A percentile compares a stretch with the other conserved stretches of the same genome.
These are phyloP conservation scores for Pestalotiopsis sp. DNA, from an alignment of 2,329 filamentous ascomycete species.

Conservation along the genomic window DNA sequence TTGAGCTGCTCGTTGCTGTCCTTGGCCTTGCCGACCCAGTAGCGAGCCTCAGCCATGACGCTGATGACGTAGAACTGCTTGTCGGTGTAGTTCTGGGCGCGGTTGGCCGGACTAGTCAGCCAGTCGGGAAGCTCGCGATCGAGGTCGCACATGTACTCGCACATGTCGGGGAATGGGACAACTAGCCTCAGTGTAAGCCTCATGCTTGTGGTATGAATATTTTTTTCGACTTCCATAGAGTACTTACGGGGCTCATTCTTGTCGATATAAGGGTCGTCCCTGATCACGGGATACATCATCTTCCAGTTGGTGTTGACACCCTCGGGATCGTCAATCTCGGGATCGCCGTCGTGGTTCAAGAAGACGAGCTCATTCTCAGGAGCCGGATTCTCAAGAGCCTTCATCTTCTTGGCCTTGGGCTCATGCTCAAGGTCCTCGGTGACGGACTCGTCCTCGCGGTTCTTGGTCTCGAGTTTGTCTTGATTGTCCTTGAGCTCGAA, in stretches of 20 bases:
- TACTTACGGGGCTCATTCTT: not conserved
- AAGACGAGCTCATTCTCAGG: too few relatives aligned
- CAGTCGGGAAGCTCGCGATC: conserved; percentile 7
- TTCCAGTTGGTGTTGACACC: too few relatives aligned
- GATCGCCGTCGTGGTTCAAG: not conserved
- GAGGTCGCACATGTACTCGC: not conserved
- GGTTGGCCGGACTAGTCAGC: not conserved
- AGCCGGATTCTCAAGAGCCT: too few relatives aligned
- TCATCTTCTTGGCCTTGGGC: too few relatives aligned
- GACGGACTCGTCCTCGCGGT: too few relatives aligned
- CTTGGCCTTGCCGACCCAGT: conserved; percentile 13
- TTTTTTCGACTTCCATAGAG: not conserved
- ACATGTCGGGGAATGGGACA: conserved; percentile 4
- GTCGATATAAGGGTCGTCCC: too few relatives aligned
- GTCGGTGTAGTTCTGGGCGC: conserved; percentile 1
- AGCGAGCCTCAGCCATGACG: conserved; percentile 13
- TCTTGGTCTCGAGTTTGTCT: not conserved
- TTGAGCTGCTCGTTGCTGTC: not conserved
- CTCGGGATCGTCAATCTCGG: too few relatives aligned
- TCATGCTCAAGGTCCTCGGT: not conserved
- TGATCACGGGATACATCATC: too few relatives aligned
- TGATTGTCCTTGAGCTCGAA: not conserved
- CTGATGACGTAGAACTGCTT: conserved; percentile 10
- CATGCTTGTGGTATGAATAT: not conserved
- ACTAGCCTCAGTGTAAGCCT: not conserved